Evolutionary conservation across 1,139 yeast genomes (phyloP).

Genomic region (Blastobotrys persicus): DNA sequence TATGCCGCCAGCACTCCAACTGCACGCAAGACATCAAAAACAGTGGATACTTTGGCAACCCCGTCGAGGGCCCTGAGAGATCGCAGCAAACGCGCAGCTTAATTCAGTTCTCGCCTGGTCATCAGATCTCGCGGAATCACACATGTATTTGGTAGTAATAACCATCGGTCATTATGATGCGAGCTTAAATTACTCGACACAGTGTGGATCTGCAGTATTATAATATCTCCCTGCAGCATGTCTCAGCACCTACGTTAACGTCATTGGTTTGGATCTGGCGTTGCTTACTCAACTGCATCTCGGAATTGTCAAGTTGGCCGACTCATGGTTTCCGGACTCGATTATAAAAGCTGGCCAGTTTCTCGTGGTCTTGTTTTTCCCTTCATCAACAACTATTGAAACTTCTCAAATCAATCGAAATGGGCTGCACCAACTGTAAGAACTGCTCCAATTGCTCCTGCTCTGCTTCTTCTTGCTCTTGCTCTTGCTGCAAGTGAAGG

Average conservation of each 20-base stretch:
- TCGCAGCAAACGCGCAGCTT: slow-evolving; percentile 16
- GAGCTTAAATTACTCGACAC: background rate
- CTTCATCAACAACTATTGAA: background rate
- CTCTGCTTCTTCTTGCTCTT: slow-evolving; percentile 4
- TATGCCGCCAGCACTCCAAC: slow-evolving; percentile 9
- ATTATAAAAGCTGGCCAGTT: background rate
- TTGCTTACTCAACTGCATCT: no score
- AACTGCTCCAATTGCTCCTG: slow-evolving; percentile 9
- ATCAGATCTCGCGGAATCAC: no score
- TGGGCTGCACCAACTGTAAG: slow-evolving; percentile 9
- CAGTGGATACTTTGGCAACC: slow-evolving; percentile 22
- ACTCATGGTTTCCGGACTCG: background rate
- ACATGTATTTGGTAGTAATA: background rate
- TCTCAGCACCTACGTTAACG: background rate
- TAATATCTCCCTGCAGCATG: background rate
- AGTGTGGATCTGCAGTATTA: background rate
- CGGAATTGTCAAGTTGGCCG: no score
- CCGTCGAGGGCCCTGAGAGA: slow-evolving; percentile 30
- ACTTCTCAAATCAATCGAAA: background rate
- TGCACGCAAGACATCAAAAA: background rate
- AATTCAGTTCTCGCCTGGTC: no score
- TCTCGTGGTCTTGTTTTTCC: no score
- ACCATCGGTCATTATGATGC: background rate
- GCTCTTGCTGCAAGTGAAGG: slow-evolving; percentile 10
- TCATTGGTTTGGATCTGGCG: no score